Evolutionary conservation across 2,329 filamentous ascomycete species (phyloP), one percentile per base, ranked within the genome.

Genomic region (Bertia moriformis): DNA sequence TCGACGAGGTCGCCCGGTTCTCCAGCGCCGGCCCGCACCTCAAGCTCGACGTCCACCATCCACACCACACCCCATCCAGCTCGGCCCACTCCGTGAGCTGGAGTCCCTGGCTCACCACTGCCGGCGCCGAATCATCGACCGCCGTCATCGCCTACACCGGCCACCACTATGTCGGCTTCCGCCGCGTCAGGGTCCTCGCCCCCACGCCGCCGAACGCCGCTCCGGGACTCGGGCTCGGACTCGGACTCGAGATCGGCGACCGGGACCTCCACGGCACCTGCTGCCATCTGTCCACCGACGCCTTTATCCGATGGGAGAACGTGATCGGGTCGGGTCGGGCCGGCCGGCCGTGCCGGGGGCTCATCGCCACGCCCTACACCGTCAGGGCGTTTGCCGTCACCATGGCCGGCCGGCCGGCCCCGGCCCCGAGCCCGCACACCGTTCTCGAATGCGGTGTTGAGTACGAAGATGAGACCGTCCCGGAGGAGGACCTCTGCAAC

Each of bases 271-370:
- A 59, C 24, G 64, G 67, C 0, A 61, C 68, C 14, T 76, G 72
- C 45, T 48, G 68, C 12, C 60, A 63, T 43, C 58, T 75, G 14
- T 61, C 60, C 0, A 54, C 63, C 0, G 70, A 74, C 44, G 63
- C 71, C 1, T 72, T 73, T 44, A 54, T 75, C 13, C 63, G 66
- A 38, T 76, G 70, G 60, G 71, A 76, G 46, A 61, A 71, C 37
- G 56, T 52, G 30, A 67, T 69, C 14, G 68, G 63, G 60, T 50
- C 54, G 0, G 52, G 61, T 3, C 55, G 52, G 3, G 49, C 50
- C 4, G 50, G 48, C 1, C 57, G 54, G n/a, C 47, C 61, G 30
- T 69, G 63, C 35, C 63, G 69, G n/a, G 71, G 69, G 2, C 56
- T 74, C 2, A 62, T 76, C 4, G 63, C 65, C 1, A 72, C 69